These are phyloP conservation scores for Fusarium miscanthi DNA, from an alignment of 2,329 filamentous ascomycete species.

Conservation along the genomic window DNA sequence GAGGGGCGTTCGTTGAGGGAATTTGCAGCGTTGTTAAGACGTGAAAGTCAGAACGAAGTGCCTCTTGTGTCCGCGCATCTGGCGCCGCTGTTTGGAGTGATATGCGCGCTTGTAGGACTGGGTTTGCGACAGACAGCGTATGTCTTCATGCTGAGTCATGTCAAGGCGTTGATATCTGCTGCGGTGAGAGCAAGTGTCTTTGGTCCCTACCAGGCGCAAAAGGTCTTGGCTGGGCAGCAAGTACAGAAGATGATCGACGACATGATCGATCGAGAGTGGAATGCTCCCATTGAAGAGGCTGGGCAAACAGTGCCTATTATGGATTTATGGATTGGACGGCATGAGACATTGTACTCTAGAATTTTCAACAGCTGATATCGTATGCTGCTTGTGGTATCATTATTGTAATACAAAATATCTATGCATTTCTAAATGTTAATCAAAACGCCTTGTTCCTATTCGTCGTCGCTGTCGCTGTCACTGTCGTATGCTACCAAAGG, in stretches of 20 bases:
- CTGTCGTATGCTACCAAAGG: conserved; percentile 91
- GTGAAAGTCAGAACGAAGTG: conserved; percentile 44
- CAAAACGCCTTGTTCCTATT: conserved; percentile 51
- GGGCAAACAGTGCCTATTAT: conserved; percentile 81
- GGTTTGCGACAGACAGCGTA: conserved; percentile 73
- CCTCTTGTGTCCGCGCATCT: conserved; percentile 71
- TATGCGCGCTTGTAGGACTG: conserved; percentile 72
- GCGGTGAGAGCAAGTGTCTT: conserved; percentile 81
- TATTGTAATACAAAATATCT: conserved; percentile 44
- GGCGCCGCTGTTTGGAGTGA: conserved; percentile 75
- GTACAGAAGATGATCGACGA: conserved; percentile 68
- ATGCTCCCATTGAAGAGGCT: conserved; percentile 70
- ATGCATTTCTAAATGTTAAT: conserved; percentile 35
- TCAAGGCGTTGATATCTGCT: conserved; percentile 79
- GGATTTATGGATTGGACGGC: conserved; percentile 85
- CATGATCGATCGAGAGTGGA: conserved; percentile 70
- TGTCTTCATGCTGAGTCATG: conserved; percentile 80
- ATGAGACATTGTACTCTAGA: conserved; percentile 84
- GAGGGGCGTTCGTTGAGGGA: conserved; percentile 48
- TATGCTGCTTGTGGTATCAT: conserved; percentile 47
- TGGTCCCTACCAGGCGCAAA: conserved; percentile 84
- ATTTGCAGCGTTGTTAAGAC: conserved; percentile 53
- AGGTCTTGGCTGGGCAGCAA: conserved; percentile 70
- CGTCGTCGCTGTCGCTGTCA: conserved; percentile 86
- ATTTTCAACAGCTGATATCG: conserved; percentile 80